Base-by-base conservation (phyloP, 257 asterid species). In the Nyctanthes arbortristis region DNA sequence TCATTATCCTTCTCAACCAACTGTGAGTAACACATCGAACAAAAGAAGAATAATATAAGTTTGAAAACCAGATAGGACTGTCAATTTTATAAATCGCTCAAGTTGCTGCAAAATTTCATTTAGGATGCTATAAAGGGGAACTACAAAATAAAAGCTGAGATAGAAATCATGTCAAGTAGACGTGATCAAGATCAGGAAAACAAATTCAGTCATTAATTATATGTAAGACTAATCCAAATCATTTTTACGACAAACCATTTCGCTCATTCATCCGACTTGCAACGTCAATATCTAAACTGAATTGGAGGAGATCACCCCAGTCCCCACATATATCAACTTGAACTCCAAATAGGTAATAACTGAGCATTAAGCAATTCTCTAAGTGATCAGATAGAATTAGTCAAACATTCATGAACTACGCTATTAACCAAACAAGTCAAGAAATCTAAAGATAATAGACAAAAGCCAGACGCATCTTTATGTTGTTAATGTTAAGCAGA, bases 1-100 rank as follows among this genome's bases (percentile, higher is more conserved):
- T 86, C 96, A 10, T 87, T 82, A 69, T 92, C 96, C 73, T 86
- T 92, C 79, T 88, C 90, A 40, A 92, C 88, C 71, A 92, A 64
- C 98, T 92, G 85, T 36, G 59, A 27, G 31, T 5, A 67, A 55
- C 69, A 82, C 20, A 5, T 47, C 20, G 16, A 39, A 43, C 73
- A 61, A 12, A 39, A 14, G 25, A 49, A 25, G 55, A 55, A 28
- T 61, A 39, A 76, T n/a, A 65, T 11, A 29, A 71, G 35, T 34
- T 40, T 1, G 33, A 54, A 63, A n/a, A 24, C 62, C 69, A 34
- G n/a, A 37, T 43, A 1, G 18, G n/a, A 43, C 54, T 22, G 5
- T 43, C 24, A 43, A 43, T 43, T 16, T 4, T 2, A 4, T 43
- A 16, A 43, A 5, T 43, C n/a, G 9, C 22, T 43, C 5, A 16